phyloP scores from a whole-genome alignment of 78 protist genomes.

The Fonticula alba region DNA sequence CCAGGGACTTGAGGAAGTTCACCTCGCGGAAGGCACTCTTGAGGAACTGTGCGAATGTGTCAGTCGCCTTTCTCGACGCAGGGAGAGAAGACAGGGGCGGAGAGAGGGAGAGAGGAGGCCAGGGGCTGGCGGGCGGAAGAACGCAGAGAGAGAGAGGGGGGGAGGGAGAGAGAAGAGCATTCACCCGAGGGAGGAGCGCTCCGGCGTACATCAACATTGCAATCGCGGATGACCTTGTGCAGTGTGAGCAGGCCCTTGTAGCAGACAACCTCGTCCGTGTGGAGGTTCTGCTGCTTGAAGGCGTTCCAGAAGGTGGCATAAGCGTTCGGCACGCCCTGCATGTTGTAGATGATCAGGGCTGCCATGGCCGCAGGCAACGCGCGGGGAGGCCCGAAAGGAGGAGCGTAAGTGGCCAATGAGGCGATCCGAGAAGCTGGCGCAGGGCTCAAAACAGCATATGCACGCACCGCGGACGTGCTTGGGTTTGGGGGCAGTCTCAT shows the following conservation, averaged over 20 bases:
- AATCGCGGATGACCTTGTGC: constrained; percentile 18
- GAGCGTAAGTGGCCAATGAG: background rate
- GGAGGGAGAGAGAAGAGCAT: no score
- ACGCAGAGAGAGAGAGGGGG: no score
- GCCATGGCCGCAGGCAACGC: no score
- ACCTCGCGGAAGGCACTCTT: background rate
- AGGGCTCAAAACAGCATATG: background rate
- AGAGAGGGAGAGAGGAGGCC: background rate
- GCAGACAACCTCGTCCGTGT: constrained; percentile 8
- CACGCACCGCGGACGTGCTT: background rate
- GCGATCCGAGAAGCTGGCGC: background rate
- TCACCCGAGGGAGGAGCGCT: no score
- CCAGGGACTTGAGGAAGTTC: constrained; percentile 1
- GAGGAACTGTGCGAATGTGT: background rate
- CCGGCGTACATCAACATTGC: constrained; percentile 7
- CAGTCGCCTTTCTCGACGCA: background rate
- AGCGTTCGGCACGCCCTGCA: constrained; percentile 6
- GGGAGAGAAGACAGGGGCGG: background rate
- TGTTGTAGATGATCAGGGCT: background rate
- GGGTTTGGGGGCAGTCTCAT: background rate
- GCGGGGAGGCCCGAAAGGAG: background rate
- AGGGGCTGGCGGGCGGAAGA: no score
- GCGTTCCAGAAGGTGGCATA: constrained; percentile 9
- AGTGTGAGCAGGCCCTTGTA: constrained; percentile 7
- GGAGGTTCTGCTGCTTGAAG: constrained; percentile 1